phyloP scores from a whole-genome alignment of 2,329 filamentous ascomycete genomes.

The Aspergillus viridinutans region DNA sequence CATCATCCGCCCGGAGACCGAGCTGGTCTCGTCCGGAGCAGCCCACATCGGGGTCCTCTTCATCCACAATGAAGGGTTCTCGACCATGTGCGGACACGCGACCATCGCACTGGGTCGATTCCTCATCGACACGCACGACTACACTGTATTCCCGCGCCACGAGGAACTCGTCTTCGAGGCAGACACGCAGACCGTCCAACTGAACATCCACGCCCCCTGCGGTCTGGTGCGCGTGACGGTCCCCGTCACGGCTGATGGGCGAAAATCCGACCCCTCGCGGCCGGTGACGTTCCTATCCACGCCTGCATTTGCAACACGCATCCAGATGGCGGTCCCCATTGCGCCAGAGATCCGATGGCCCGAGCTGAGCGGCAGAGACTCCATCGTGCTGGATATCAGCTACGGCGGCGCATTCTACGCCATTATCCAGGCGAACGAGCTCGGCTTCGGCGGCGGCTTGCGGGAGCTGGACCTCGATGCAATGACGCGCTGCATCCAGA shows the following conservation, averaged over 20 bases:
- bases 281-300: slow-evolving; percentile 42
- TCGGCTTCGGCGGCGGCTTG: slow-evolving; percentile 37
- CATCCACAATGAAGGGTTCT: slow-evolving; percentile 46
- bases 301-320: slow-evolving; percentile 38
- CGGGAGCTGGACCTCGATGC: slow-evolving; percentile 27
- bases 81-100: slow-evolving; percentile 51
- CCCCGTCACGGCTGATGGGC: slow-evolving; percentile 28
- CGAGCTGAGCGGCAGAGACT: slow-evolving; percentile 25
- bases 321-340: slow-evolving; percentile 29
- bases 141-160: slow-evolving; percentile 37
- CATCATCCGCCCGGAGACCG: slow-evolving; percentile 41
- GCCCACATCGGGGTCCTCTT: slow-evolving; percentile 49
- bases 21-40: slow-evolving; percentile 35
- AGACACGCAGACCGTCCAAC: slow-evolving; percentile 16
- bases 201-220: slow-evolving; percentile 45
- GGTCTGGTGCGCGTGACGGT: slow-evolving; percentile 42
- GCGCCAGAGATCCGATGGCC: slow-evolving; percentile 34
- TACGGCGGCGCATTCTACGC: slow-evolving; percentile 47
- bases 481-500: slow-evolving; percentile 23
- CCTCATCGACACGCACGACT: slow-evolving; percentile 40
- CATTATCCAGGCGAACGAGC: slow-evolving; percentile 32
- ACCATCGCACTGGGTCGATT: slow-evolving; percentile 48
- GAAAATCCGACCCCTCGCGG: slow-evolving; percentile 35
- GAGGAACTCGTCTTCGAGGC: slow-evolving; percentile 27
- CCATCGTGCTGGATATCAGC: slow-evolving; percentile 33